Evolutionary conservation across 139 green algal species (phyloP).

Genomic region (Parachlorella kessleri): DNA sequence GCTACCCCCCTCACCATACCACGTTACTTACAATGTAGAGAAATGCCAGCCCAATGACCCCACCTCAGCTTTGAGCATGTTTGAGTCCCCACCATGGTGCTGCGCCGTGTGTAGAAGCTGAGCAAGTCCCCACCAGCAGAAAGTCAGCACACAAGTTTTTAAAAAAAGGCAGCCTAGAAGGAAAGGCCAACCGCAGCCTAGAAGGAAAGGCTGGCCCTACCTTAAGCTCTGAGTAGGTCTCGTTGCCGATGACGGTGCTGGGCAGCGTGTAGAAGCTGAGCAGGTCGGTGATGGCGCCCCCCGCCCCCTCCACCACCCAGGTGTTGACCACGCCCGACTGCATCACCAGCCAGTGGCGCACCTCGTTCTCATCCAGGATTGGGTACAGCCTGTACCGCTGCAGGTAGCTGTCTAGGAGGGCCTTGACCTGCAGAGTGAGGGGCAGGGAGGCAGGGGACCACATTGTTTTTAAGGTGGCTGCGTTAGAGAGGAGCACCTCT

Average conservation of each 20-base stretch:
- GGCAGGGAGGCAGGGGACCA: too few relatives aligned
- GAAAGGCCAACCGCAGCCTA: too few relatives aligned
- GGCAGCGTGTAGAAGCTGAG: conserved; percentile 96
- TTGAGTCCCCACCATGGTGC: conserved; percentile 84
- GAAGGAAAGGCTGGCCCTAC: background rate
- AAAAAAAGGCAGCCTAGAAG: too few relatives aligned
- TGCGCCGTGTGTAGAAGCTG: conserved; percentile 96
- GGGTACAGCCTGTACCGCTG: conserved; percentile 69
- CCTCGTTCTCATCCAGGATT: conserved; percentile 80
- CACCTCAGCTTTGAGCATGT: conserved; percentile 82
- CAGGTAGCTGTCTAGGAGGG: conserved; percentile 84
- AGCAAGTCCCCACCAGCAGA: too few relatives aligned
- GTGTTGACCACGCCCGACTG: conserved; percentile 77
- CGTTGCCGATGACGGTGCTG: conserved; percentile 86
- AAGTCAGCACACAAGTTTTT: too few relatives aligned
- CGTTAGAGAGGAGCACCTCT: too few relatives aligned
- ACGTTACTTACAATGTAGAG: too few relatives aligned
- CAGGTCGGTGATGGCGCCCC: conserved; percentile 84
- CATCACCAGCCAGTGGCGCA: conserved; percentile 85
- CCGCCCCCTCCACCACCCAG: conserved; percentile 85
- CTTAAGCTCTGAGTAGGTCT: conserved; percentile 80
- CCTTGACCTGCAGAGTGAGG: conserved; percentile 59
- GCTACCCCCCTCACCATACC: background rate
- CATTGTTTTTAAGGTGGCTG: too few relatives aligned
- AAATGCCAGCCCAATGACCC: too few relatives aligned